phyloP scores from a whole-genome alignment of 2,329 filamentous ascomycete species.

The Alternaria tenuissima region DNA sequence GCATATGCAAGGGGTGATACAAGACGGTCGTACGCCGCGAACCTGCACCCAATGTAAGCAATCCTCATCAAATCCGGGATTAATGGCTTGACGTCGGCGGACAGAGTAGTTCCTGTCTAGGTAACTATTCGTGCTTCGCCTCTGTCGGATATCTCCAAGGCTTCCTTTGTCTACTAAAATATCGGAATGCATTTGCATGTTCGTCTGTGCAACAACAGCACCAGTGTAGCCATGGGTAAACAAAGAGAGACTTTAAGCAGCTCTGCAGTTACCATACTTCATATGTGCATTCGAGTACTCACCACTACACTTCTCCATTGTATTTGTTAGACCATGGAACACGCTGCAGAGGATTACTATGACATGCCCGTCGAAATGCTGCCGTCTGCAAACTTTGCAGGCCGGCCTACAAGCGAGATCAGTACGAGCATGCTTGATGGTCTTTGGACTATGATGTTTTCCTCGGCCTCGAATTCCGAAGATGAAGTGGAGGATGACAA shows the following conservation, averaged over 20 bases:
- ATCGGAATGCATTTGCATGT: not conserved
- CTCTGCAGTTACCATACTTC: not conserved
- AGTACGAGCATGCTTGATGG: constrained; percentile 32
- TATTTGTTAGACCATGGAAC: constrained; percentile 14
- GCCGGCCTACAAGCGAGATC: constrained; percentile 33
- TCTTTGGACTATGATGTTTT: constrained; percentile 18
- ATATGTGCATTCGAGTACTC: not conserved
- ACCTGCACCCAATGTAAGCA: not conserved
- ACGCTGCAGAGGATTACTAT: constrained; percentile 28
- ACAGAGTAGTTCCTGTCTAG: not conserved
- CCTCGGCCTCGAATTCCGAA: constrained; percentile 15
- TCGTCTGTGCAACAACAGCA: constrained; percentile 10
- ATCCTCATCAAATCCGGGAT: not conserved
- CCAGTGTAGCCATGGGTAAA: constrained; percentile 5
- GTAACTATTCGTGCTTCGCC: constrained; percentile 8
- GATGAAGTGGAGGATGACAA: constrained; percentile 25
- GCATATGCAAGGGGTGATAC: constrained; percentile 13
- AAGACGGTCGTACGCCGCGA: not conserved
- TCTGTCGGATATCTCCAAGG: not conserved
- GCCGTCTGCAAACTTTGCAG: constrained; percentile 36
- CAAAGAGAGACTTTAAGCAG: constrained; percentile 9
- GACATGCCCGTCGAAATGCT: constrained; percentile 31
- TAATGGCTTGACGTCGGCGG: not conserved
- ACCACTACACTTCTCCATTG: too few species aligned
- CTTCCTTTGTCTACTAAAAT: constrained; percentile 14